A percentile compares a stretch with the other conserved stretches of the same genome.
Evolutionary conservation across 768 basidiomycete genomes (phyloP).

Genomic region (Psilocybe azurescens): DNA sequence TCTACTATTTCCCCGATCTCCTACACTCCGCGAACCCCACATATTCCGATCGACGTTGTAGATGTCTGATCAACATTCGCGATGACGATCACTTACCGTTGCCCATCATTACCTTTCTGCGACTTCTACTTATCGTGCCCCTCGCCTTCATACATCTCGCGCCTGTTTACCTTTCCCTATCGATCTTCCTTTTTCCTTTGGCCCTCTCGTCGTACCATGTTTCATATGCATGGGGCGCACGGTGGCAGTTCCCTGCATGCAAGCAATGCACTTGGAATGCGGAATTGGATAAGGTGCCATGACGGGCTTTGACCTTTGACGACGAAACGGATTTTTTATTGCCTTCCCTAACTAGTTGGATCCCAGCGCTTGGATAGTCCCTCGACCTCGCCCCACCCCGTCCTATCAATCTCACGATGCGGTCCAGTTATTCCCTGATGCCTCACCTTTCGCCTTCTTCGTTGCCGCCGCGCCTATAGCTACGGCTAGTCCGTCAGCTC

Average conservation of each 20-base stretch:
- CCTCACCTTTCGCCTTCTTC: conserved; percentile 15
- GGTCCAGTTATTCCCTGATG: conserved; percentile 6
- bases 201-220: conserved; percentile 19
- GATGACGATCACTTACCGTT: conserved; percentile 18
- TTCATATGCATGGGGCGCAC: conserved; percentile 23
- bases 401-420: conserved; percentile 12
- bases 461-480: conserved; percentile 28
- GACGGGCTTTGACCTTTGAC: conserved; percentile 28
- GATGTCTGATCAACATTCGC: conserved; percentile 34
- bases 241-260: conserved; percentile 20
- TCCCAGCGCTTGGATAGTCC: not conserved
- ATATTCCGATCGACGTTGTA: conserved; percentile 25
- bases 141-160: conserved; percentile 18
- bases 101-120: conserved; percentile 13
- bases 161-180: conserved; percentile 23
- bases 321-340: conserved; percentile 29
- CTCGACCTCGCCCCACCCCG: conserved; percentile 9
- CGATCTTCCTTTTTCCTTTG: conserved; percentile 26
- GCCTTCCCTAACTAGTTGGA: conserved; percentile 16
- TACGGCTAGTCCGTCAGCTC: conserved; percentile 31
- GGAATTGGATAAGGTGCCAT: conserved; percentile 28
- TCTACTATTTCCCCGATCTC: conserved; percentile 25
- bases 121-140: conserved; percentile 19
- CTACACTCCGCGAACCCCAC: conserved; percentile 23
- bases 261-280: conserved; percentile 11